Evolutionary conservation across 257 asterid species (phyloP).

Genomic region (Lavandula angustifolia): DNA sequence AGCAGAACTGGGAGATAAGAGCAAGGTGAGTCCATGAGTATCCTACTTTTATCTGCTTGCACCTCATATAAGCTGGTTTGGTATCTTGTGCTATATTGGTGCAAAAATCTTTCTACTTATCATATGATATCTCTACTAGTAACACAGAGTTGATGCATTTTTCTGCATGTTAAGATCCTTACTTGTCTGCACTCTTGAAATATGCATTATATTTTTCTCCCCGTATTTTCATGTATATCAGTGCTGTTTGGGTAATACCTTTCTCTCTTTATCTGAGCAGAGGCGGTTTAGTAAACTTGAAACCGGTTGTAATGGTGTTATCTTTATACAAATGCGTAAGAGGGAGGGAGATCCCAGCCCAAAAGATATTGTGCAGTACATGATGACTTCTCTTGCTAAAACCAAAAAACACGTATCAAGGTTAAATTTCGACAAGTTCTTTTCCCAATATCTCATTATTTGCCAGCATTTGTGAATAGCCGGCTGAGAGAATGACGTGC

Average conservation of each 20-base stretch:
- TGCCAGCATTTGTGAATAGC: constrained; percentile 12
- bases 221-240: constrained; percentile 14
- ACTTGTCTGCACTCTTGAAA: neutral
- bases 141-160: neutral
- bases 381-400: constrained; percentile 86
- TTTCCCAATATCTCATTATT: constrained; percentile 10
- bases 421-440: constrained; percentile 34
- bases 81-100: neutral
- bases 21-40: constrained; percentile 58
- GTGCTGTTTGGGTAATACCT: constrained; percentile 11
- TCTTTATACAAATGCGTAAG: constrained; percentile 86
- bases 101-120: neutral
- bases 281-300: constrained; percentile 83
- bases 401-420: constrained; percentile 79
- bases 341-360: constrained; percentile 83
- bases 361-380: constrained; percentile 78
- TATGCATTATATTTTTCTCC: neutral
- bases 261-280: constrained; percentile 41
- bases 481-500: constrained; percentile 32
- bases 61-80: neutral
- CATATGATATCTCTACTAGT: neutral
- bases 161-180: neutral
- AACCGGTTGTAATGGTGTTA: constrained; percentile 92
- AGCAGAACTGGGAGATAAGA: constrained; percentile 82
- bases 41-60: constrained; percentile 1